Evolutionary conservation across 805 yeast species (phyloP).

Genomic region (Wickerhamomyces mucosus): DNA sequence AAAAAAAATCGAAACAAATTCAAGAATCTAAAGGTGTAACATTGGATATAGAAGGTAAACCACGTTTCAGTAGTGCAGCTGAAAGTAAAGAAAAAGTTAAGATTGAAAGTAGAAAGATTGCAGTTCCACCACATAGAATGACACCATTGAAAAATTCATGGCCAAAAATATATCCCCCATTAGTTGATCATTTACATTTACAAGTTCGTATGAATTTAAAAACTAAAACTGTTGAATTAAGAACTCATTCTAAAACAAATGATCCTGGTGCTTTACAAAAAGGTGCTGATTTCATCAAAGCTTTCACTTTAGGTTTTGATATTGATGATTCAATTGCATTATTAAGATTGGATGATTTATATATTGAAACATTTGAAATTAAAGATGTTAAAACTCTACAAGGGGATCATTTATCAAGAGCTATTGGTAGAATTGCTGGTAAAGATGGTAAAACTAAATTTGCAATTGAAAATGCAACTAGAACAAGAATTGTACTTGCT

Average conservation of each 20-base stretch:
- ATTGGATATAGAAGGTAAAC: conserved; percentile 77
- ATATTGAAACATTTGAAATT: conserved; percentile 93
- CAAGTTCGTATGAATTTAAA: conserved; percentile 94
- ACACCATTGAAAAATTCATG: conserved; percentile 83
- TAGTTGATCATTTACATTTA: conserved; percentile 87
- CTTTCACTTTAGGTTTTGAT: conserved; percentile 94
- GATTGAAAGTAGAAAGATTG: conserved; percentile 77
- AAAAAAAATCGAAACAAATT: conserved; percentile 14
- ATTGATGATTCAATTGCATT: conserved; percentile 95
- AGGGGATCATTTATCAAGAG: conserved; percentile 96
- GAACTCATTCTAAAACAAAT: conserved; percentile 70
- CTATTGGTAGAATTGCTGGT: conserved; percentile 99
- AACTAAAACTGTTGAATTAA: conserved; percentile 79
- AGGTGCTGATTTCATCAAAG: conserved; percentile 95
- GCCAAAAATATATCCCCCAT: conserved; percentile 92
- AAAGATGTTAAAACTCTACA: conserved; percentile 93
- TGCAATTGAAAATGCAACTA: conserved; percentile 96
- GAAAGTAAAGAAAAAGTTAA: conserved; percentile 55
- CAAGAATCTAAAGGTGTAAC: conserved; percentile 25
- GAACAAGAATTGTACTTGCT: conserved; percentile 96
- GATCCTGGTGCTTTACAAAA: conserved; percentile 95
- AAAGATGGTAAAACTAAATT: conserved; percentile 98
- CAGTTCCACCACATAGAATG: conserved; percentile 97
- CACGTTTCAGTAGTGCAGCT: conserved; percentile 69
- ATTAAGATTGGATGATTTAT: conserved; percentile 87